phyloP scores from a whole-genome alignment of 2,329 filamentous ascomycete species.

The Pezicula neosporulosa region DNA sequence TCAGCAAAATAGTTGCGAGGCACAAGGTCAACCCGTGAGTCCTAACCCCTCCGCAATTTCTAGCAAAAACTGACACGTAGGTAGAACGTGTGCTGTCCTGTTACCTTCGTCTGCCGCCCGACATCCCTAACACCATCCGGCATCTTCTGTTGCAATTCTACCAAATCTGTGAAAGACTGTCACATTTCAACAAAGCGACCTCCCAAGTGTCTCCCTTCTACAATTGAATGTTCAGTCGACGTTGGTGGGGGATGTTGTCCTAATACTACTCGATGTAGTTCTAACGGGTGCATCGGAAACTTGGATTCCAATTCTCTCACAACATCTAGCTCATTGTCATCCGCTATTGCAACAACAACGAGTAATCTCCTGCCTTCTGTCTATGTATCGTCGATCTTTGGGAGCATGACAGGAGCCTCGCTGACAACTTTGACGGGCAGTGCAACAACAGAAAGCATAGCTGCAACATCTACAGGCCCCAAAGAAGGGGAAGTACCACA shows the following conservation, averaged over 20 bases:
- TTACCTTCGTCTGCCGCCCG: constrained; percentile 18
- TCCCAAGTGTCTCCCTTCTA: constrained; percentile 18
- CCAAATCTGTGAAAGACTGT: constrained; percentile 12
- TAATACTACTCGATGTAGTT: constrained; percentile 12
- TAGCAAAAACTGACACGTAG: not conserved
- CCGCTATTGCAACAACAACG: not conserved
- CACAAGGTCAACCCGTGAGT: constrained; percentile 22
- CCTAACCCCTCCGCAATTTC: no score
- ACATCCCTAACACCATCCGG: constrained; percentile 17
- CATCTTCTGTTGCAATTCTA: constrained; percentile 25
- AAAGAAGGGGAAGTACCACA: constrained; percentile 24
- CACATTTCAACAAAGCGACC: constrained; percentile 10
- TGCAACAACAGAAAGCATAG: constrained; percentile 9
- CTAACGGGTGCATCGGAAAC: constrained; percentile 21
- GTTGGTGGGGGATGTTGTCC: constrained; percentile 25
- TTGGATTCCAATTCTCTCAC: not conserved
- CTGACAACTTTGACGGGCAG: constrained; percentile 11
- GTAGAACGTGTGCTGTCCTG: constrained; percentile 27
- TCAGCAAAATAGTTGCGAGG: constrained; percentile 24
- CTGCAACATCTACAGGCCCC: constrained; percentile 18
- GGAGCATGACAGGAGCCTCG: not conserved
- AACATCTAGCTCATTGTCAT: constrained; percentile 5
- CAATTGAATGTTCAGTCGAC: constrained; percentile 19
- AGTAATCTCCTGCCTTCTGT: not conserved
- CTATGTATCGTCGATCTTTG: not conserved